These are phyloP conservation scores for Candida methanosorbosa DNA, from an alignment of 805 yeast genomes.

Conservation along the genomic window DNA sequence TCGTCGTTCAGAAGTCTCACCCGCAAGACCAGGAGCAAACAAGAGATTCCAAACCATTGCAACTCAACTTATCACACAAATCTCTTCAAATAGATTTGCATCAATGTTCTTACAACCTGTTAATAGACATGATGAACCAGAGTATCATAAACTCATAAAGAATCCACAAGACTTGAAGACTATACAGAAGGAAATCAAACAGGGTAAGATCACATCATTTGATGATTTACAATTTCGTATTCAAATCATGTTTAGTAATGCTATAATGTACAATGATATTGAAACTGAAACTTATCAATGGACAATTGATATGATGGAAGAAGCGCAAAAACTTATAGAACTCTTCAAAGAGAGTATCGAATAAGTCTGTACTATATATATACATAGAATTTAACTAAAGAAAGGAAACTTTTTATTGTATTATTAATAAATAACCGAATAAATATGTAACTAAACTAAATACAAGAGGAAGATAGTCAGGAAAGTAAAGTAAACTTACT, in stretches of 20 bases:
- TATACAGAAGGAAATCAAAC: constrained; percentile 48
- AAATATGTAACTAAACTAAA: no score
- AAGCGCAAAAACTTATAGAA: constrained; percentile 46
- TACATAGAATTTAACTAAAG: no score
- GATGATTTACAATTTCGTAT: constrained; percentile 58
- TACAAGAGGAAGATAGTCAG: not conserved
- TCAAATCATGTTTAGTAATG: constrained; percentile 74
- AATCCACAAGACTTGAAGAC: constrained; percentile 64
- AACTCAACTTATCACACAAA: constrained; percentile 50
- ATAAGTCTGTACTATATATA: no score
- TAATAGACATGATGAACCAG: constrained; percentile 56
- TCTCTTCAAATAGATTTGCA: constrained; percentile 64
- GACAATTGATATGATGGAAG: constrained; percentile 65
- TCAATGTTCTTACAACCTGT: constrained; percentile 71
- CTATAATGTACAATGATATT: constrained; percentile 70
- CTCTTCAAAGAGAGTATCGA: constrained; percentile 42
- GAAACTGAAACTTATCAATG: constrained; percentile 53
- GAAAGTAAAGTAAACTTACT: constrained; percentile 5
- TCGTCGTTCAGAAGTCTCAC: constrained; percentile 10
- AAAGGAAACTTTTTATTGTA: no score
- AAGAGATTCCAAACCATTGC: constrained; percentile 58
- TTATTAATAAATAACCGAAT: no score
- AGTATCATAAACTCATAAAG: constrained; percentile 52
- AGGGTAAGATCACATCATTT: constrained; percentile 40
- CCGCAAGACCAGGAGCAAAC: constrained; percentile 16